A percentile compares a stretch with the other conserved stretches of the same genome.
Evolutionary conservation across 139 green algal species (phyloP).

Genomic region (Chlorella sp.): DNA sequence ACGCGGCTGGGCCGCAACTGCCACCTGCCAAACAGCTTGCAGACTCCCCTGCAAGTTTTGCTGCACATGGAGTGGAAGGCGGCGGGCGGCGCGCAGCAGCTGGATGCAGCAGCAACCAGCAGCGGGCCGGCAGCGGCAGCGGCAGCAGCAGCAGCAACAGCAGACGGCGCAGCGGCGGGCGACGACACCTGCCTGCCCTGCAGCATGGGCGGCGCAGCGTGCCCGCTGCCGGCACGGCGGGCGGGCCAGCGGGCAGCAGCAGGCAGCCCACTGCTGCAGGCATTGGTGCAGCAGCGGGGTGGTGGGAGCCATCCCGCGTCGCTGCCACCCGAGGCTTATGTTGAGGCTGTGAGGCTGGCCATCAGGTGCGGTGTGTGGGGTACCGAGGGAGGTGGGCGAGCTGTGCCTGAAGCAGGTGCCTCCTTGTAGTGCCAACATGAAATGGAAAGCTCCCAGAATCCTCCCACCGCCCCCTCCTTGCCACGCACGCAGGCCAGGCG

Average conservation of each 20-base stretch:
- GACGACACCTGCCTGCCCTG: not conserved
- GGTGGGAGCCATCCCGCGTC: not conserved
- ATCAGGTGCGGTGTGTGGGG: not conserved
- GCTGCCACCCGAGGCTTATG: not conserved
- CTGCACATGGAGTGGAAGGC: constrained; percentile 47
- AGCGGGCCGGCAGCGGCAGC: not conserved
- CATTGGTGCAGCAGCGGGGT: not conserved
- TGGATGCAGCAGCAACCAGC: not conserved
- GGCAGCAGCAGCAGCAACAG: not conserved
- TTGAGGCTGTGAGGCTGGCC: not conserved
- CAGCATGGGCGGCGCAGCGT: not conserved
- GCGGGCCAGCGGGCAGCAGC: no score
- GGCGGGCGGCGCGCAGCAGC: no score
- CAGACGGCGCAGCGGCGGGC: not conserved
- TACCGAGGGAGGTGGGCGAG: no score
- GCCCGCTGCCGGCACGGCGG: not conserved
- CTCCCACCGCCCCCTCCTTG: no score
- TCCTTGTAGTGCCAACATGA: no score
- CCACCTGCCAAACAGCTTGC: constrained; percentile 70
- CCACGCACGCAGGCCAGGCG: not conserved
- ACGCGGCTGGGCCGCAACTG: constrained; percentile 65
- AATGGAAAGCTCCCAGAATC: no score
- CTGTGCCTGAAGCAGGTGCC: no score
- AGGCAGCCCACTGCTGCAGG: not conserved
- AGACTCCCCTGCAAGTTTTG: constrained; percentile 54